Conservation (phyloP, 1,139 yeast species). For the Scheffersomyces titani region DNA sequence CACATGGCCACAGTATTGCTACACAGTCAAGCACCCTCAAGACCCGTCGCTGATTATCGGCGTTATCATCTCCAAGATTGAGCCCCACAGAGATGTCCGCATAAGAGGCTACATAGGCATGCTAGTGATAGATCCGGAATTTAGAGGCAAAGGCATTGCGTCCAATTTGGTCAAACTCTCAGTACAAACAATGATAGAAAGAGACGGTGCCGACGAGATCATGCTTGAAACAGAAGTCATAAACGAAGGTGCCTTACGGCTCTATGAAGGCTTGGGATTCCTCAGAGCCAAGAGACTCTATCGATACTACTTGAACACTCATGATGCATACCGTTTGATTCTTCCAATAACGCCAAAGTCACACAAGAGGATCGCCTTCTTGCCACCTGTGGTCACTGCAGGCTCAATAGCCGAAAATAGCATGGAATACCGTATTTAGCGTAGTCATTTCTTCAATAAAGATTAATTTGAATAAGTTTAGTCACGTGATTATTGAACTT, state of each 20-base stretch:
- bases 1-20: conserved; percentile 50
- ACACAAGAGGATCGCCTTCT: conserved; percentile 33
- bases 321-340: conserved; percentile 80
- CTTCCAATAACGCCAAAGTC: conserved; percentile 34
- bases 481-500: neutral
- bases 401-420: neutral
- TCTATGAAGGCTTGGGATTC: conserved; percentile 89
- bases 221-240: conserved; percentile 90
- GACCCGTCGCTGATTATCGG: conserved; percentile 49
- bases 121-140: conserved; percentile 78
- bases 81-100: conserved; percentile 70
- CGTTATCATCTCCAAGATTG: conserved; percentile 82
- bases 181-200: conserved; percentile 62
- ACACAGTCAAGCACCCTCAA: conserved; percentile 27
- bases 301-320: conserved; percentile 86
- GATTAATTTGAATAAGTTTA: too few species aligned
- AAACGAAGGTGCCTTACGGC: conserved; percentile 70
- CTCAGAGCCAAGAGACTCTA: conserved; percentile 77
- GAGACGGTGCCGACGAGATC: conserved; percentile 75
- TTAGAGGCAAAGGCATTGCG: conserved; percentile 82
- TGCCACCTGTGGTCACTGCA: conserved; percentile 15
- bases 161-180: conserved; percentile 64
- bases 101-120: conserved; percentile 91
- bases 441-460: too few species aligned
- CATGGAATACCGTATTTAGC: neutral